Evolutionary conservation across 495 filamentous ascomycete species (phyloP).

Genomic region (Penicillium flavigenum): DNA sequence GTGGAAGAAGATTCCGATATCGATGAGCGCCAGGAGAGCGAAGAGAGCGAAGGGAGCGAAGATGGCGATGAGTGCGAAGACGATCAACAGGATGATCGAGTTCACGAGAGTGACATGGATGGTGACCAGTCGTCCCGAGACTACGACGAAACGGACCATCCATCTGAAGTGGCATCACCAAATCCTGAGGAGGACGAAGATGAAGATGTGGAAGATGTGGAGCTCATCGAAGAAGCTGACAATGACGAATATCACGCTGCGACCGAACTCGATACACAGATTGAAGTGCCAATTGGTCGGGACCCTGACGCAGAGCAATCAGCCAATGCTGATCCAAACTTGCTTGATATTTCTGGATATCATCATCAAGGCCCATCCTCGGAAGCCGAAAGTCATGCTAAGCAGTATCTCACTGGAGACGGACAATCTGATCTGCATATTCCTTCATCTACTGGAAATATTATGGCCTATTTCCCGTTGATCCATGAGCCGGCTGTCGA

Average conservation of each 20-base stretch:
- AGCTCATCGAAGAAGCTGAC: conserved; percentile 1
- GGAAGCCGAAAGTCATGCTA: neutral
- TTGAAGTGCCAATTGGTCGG: neutral
- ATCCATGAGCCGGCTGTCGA: neutral
- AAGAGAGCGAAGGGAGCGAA: conserved; percentile 9
- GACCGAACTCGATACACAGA: neutral
- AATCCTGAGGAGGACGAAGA: conserved; percentile 7
- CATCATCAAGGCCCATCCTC: neutral
- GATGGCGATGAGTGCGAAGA: conserved; percentile 10
- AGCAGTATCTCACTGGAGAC: neutral
- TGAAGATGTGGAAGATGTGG: neutral
- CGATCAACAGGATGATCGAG: conserved; percentile 11
- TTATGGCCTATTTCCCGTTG: neutral
- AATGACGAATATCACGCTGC: neutral
- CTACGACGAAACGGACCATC: neutral
- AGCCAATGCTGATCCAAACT: neutral
- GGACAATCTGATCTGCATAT: neutral
- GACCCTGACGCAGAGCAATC: neutral
- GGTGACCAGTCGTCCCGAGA: conserved; percentile 20
- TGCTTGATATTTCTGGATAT: neutral
- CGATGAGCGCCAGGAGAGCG: conserved; percentile 9
- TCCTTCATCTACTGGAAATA: neutral
- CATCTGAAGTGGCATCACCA: neutral
- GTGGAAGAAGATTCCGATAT: conserved; percentile 12
- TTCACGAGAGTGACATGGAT: conserved; percentile 22